Evolutionary conservation across 495 filamentous ascomycete species (phyloP), one percentile per base, ranked within the genome.

Genomic region (Chaetomidium leptoderma): DNA sequence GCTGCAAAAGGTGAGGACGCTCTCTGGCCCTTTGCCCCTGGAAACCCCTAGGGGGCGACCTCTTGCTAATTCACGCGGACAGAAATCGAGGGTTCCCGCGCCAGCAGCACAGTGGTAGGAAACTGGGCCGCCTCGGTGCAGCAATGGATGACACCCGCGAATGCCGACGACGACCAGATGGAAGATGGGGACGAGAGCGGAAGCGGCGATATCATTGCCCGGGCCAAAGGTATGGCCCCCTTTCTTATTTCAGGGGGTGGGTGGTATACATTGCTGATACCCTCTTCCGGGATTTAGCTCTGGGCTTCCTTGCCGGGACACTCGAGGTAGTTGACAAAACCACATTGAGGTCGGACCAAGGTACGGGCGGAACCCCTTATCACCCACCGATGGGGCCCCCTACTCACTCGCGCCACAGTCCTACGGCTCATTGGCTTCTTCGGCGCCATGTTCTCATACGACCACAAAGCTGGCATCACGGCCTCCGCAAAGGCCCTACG

Each of bases 91-190:
- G 61, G 61, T 45, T 68, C 76, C 17, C 59, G 69, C 0, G 72
- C 73, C 46, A 78, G 63, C 60, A 69, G 75, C 55, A 49, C 72
- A 43, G 58, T 69, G 10, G 66, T 79, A 14, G 74, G 73, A n/a
- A 72, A 72, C 61, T 79, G 76, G 77, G 76, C 75, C 30, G 70
- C 72, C 6, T 78, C 77, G 24, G 68, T 79, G 39, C 71, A 76
- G 42, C 73, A 66, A 55, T 79, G 77, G 77, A 74, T 79, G 66
- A 71, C 67, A 21, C 60, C 67, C n/a, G 46, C 60, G 14, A 27
- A 47, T 26, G 44, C 59, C 37, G 62, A 56, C 16, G 66, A 70
- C 24, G 59, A 60, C 46, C 51, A 58, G 11, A 60, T 67, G 52
- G 67, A 72, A 6, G 68, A 72, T 19, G 66, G 51, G 2, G 69